These are phyloP conservation scores for Trichoderma breve DNA, from an alignment of 2,329 filamentous ascomycete genomes.

Conservation along the genomic window DNA sequence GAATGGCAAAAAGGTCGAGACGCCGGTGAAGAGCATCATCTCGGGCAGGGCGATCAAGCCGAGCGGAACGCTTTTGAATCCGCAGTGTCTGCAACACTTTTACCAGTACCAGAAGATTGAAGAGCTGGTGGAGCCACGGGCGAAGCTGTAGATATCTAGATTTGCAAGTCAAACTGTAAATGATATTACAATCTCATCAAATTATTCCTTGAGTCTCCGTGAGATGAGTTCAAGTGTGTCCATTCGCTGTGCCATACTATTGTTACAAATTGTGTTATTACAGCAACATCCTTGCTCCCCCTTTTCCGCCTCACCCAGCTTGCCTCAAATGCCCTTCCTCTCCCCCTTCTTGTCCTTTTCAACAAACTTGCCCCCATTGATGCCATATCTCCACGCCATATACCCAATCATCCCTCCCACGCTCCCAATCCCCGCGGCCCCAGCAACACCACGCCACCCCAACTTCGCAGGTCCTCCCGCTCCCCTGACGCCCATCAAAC, in stretches of 20 bases:
- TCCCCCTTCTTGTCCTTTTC: conserved; percentile 27
- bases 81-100: conserved; percentile 71
- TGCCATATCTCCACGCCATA: conserved; percentile 49
- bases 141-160: conserved; percentile 30
- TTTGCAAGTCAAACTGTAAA: neutral
- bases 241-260: neutral
- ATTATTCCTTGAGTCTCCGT: neutral
- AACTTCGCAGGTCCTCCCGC: conserved; percentile 24
- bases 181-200: neutral
- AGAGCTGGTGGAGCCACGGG: conserved; percentile 30
- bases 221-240: neutral
- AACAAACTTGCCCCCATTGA: conserved; percentile 43
- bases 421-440: conserved; percentile 48
- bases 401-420: conserved; percentile 49
- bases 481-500: conserved; percentile 26
- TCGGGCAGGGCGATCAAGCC: conserved; percentile 71
- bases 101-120: conserved; percentile 62
- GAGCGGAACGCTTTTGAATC: conserved; percentile 74
- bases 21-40: conserved; percentile 82
- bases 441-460: conserved; percentile 42
- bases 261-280: neutral
- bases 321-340: conserved; percentile 14
- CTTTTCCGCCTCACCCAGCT: neutral
- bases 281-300: neutral
- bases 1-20: conserved; percentile 81